phyloP scores from a whole-genome alignment of 345 rosid species.

The Erodium maritimum region DNA sequence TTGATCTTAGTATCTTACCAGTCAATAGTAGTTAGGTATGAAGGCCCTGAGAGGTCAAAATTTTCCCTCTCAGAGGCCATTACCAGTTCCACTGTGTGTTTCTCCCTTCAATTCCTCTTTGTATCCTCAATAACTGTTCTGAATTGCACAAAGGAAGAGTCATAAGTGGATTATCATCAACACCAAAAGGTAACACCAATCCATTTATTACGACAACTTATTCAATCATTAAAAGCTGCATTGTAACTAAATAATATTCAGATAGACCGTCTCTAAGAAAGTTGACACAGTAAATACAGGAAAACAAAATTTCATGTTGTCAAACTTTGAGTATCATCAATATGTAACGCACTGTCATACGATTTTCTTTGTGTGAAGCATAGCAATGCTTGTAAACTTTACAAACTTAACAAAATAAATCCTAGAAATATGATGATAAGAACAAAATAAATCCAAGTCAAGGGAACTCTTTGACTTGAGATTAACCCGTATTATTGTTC shows the following conservation, averaged over 20 bases:
- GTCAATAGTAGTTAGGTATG: constrained; percentile 48
- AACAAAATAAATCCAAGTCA: not conserved
- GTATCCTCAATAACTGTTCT: not conserved
- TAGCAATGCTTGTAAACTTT: not conserved
- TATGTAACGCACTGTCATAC: not conserved
- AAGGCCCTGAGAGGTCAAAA: constrained; percentile 60
- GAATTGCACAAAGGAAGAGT: not conserved
- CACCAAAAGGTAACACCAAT: not conserved
- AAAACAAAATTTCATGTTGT: too few relatives aligned
- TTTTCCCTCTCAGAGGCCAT: constrained; percentile 56
- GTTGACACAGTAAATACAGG: not conserved
- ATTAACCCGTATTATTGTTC: too few relatives aligned
- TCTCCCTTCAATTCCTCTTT: not conserved
- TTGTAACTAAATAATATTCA: not conserved
- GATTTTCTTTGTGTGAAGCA: not conserved
- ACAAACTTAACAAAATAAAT: not conserved
- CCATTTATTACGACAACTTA: not conserved
- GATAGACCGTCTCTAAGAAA: not conserved
- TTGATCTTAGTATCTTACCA: constrained; percentile 51
- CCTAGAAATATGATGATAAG: not conserved
- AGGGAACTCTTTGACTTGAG: not conserved
- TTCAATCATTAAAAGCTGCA: not conserved
- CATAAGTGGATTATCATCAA: not conserved
- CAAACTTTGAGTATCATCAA: not conserved
- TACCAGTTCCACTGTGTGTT: too few relatives aligned